phyloP scores from a whole-genome alignment of 2,329 filamentous ascomycete genomes.

The Pseudodiploospora longispora region DNA sequence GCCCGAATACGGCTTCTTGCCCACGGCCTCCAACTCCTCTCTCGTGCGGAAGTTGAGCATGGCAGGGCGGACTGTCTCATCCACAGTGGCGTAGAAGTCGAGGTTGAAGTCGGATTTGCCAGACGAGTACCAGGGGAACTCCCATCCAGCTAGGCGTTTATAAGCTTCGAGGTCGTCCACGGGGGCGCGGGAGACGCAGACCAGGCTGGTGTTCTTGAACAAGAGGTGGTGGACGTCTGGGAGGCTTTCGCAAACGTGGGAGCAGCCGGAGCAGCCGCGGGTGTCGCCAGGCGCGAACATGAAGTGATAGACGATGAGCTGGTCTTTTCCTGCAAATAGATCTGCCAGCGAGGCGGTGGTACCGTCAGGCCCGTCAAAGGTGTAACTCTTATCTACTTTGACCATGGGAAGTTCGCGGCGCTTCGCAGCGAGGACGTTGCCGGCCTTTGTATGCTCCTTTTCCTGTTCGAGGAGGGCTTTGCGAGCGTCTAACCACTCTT shows the following conservation, averaged over 20 bases:
- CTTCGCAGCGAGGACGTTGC: constrained; percentile 20
- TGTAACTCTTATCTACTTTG: constrained; percentile 26
- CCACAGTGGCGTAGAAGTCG: constrained; percentile 29
- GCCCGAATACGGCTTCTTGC: constrained; percentile 18
- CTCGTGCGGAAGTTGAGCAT: constrained; percentile 19
- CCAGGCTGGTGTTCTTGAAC: constrained; percentile 29
- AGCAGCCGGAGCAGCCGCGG: constrained; percentile 30
- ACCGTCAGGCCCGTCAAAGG: constrained; percentile 23
- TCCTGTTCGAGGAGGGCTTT: constrained; percentile 27
- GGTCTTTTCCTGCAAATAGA: constrained; percentile 25
- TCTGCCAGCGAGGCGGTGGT: constrained; percentile 17
- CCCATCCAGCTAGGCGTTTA: constrained; percentile 30
- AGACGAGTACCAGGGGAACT: constrained; percentile 32
- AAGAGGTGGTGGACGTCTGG: constrained; percentile 29
- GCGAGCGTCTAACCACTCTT: constrained; percentile 26
- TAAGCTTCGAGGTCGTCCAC: constrained; percentile 27
- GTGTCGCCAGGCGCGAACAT: constrained; percentile 32
- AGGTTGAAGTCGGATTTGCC: constrained; percentile 29
- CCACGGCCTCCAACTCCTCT: constrained; percentile 18
- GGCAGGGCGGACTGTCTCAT: constrained; percentile 17
- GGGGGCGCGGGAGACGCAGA: constrained; percentile 30
- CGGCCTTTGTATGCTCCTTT: constrained; percentile 22
- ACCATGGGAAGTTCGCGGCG: constrained; percentile 32
- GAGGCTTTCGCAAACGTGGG: constrained; percentile 29
- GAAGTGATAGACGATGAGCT: constrained; percentile 37